Evolutionary conservation across 2,329 filamentous ascomycete genomes (phyloP).

Genomic region (Daldinia eschscholtzii): DNA sequence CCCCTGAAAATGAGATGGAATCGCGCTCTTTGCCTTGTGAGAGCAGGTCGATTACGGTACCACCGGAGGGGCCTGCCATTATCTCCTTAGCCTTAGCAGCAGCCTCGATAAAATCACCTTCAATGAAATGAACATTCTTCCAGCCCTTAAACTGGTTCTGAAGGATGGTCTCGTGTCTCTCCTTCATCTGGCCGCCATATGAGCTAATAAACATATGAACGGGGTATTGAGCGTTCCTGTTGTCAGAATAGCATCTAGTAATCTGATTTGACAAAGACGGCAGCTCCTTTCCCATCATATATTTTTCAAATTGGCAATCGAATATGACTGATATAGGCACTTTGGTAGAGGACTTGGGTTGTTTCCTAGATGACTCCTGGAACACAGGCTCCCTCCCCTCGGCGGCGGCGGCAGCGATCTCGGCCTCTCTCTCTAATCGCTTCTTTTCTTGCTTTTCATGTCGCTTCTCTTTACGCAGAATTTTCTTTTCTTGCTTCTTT

Average conservation of each 20-base stretch:
- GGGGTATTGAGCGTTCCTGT: constrained; percentile 75
- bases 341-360: constrained; percentile 53
- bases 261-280: constrained; percentile 87
- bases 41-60: constrained; percentile 71
- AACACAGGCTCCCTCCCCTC: constrained; percentile 59
- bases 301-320: constrained; percentile 91
- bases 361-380: constrained; percentile 53
- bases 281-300: constrained; percentile 89
- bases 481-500: constrained; percentile 70
- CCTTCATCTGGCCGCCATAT: constrained; percentile 80
- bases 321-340: constrained; percentile 85
- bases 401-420: constrained; percentile 60
- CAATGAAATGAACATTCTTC: constrained; percentile 81
- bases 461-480: constrained; percentile 70
- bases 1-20: constrained; percentile 52
- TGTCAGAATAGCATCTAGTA: constrained; percentile 90
- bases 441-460: constrained; percentile 62
- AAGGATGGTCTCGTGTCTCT: constrained; percentile 84
- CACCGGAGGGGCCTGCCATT: constrained; percentile 72
- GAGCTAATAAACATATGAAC: constrained; percentile 82
- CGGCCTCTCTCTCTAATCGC: constrained; percentile 63
- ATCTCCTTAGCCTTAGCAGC: constrained; percentile 73
- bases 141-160: constrained; percentile 79
- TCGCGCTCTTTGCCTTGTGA: constrained; percentile 54
- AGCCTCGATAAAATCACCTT: constrained; percentile 79